Conservation (phyloP, 345 rosid species). For the Geranium brycei region DNA sequence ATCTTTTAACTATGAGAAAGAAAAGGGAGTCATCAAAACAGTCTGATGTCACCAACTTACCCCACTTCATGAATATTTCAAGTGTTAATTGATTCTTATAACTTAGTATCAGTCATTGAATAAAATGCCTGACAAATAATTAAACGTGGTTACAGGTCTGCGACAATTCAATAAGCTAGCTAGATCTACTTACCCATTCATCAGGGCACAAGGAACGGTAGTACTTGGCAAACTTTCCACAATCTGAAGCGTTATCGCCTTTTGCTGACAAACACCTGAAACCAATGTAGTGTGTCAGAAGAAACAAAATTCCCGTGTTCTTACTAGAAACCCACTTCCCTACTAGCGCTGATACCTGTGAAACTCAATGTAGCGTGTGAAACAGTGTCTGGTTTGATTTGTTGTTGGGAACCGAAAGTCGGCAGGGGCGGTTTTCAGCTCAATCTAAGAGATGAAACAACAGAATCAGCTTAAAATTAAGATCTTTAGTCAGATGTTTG, state of each 20-base stretch:
- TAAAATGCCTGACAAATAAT: no score
- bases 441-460: neutral
- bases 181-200: slow-evolving; percentile 22
- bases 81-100: no score
- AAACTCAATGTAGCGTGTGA: slow-evolving; percentile 18
- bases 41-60: no score
- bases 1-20: no score
- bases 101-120: no score
- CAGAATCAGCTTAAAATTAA: no score
- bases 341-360: slow-evolving; percentile 7
- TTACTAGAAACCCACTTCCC: neutral
- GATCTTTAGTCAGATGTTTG: no score
- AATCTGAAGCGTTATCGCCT: slow-evolving; percentile 11
- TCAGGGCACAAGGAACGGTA: slow-evolving; percentile 24
- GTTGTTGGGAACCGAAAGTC: slow-evolving; percentile 11
- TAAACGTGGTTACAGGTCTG: no score
- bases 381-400: slow-evolving; percentile 24
- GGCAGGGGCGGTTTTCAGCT: slow-evolving; percentile 6
- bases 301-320: neutral
- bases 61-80: no score
- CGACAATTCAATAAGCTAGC: no score
- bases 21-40: no score
- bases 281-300: neutral
- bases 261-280: slow-evolving; percentile 22
- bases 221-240: slow-evolving; percentile 20